These are phyloP conservation scores for Phenoliferia sp. DNA, from an alignment of 1,284 basidiomycete species.

Conservation along the genomic window DNA sequence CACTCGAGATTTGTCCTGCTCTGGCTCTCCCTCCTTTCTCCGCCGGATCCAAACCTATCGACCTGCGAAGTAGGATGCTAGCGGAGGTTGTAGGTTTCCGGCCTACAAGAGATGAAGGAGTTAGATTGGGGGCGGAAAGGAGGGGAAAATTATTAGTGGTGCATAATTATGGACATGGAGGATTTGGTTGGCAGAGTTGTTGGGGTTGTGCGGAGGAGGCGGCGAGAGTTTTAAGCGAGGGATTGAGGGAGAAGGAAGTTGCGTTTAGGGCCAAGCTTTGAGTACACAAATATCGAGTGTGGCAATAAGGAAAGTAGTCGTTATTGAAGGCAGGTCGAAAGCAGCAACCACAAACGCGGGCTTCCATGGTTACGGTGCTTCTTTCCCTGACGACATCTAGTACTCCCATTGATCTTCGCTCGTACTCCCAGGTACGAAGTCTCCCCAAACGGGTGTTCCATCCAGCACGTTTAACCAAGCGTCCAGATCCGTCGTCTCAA, in stretches of 20 bases:
- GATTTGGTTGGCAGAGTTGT: conserved; percentile 44
- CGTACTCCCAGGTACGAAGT: too few relatives aligned
- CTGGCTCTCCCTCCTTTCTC: conserved; percentile 27
- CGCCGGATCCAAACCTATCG: conserved; percentile 3
- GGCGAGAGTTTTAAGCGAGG: conserved; percentile 46
- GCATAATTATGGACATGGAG: conserved; percentile 45
- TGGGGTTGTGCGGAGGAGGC: conserved; percentile 44
- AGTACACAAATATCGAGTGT: too few relatives aligned
- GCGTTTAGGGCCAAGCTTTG: background rate
- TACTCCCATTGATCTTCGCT: too few relatives aligned
- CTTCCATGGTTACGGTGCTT: too few relatives aligned
- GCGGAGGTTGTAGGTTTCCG: conserved; percentile 41
- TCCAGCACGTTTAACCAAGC: too few relatives aligned
- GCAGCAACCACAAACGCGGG: too few relatives aligned
- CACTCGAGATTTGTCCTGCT: conserved; percentile 40
- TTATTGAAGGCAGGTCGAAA: too few relatives aligned
- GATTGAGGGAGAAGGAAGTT: conserved; percentile 4
- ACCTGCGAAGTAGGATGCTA: conserved; percentile 24
- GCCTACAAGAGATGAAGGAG: conserved; percentile 37
- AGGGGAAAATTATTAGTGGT: conserved; percentile 28
- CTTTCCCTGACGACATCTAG: too few relatives aligned
- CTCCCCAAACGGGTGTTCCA: too few relatives aligned
- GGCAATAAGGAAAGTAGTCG: too few relatives aligned
- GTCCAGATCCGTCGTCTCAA: too few relatives aligned
- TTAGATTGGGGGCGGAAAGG: conserved; percentile 34